Evolutionary conservation across 2,329 filamentous ascomycete genomes (phyloP), one percentile per base, ranked within the genome.

Genomic region (Penicillium griseofulvum): DNA sequence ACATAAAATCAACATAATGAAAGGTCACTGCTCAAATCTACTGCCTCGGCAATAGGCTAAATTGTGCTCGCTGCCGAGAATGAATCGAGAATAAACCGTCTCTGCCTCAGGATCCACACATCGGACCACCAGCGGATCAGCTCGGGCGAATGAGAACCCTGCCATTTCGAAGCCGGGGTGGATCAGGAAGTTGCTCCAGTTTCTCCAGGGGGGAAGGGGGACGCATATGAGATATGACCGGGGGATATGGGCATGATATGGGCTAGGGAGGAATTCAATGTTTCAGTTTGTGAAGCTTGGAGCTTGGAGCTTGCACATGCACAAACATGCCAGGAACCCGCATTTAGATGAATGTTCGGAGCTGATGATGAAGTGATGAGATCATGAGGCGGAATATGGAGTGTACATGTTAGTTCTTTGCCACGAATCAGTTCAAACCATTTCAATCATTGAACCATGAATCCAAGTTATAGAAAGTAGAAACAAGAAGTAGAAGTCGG

Each of bases 111-210:
- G 60, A 54, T 60, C 61, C 52, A 62, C 55, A 45, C 3, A 29
- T 45, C 56, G 58, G 58, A 43, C 44, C 55, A 55, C 37, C 34
- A 29, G 47, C 49, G 55, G 55, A 48, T 26, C 47, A 46, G 39
- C 9, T 39, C 22, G 49, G 52, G 48, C 62, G 62, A 65, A 65
- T 65, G 24, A 61, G 29, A 51, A 38, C 16, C 31, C 26, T 36
- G 33, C 29, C 43, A 65, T 65, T 65, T 65, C 59, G 55, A 56
- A 65, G 59, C 57, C 58, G 36, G 38, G 55, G 59, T 59, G 59
- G 56, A 56, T 50, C 57, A 39, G 53, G 46, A 51, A 45, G 47
- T 38, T 57, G 38, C 52, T 58, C 56, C 50, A 47, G 49, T 49
- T 49, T 57, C 38, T 55, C 42, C 46, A 51, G 51, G 53, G 55